These are phyloP conservation scores for Nitzschia sp. DNA, from an alignment of 108 stramenopile species.

Conservation along the genomic window DNA sequence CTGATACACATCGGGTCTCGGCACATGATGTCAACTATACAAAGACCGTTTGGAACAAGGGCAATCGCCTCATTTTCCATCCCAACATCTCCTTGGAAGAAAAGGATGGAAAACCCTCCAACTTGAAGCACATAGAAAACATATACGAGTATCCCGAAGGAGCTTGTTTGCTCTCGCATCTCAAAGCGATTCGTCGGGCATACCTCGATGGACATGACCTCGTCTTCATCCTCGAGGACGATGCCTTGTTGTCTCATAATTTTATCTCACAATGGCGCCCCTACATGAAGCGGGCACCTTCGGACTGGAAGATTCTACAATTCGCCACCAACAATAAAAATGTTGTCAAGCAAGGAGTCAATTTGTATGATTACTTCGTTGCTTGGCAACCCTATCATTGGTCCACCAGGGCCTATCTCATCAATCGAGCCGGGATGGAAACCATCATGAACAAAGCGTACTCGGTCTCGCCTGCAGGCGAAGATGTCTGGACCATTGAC, in stretches of 20 bases:
- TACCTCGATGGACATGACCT: conserved; percentile 12
- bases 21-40: conserved; percentile 12
- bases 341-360: conserved; percentile 18
- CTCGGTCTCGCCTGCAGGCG: conserved; percentile 1
- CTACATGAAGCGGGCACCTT: conserved; percentile 15
- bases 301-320: conserved; percentile 17
- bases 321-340: conserved; percentile 24
- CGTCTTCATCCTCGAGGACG: conserved; percentile 10
- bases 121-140: conserved; percentile 15
- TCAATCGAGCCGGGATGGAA: conserved; percentile 19
- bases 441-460: conserved; percentile 4
- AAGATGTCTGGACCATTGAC: conserved; percentile 13
- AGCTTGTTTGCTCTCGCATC: conserved; percentile 14
- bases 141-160: conserved; percentile 18
- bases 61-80: conserved; percentile 3
- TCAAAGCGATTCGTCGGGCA: conserved; percentile 12
- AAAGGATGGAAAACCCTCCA: conserved; percentile 15
- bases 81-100: conserved; percentile 13
- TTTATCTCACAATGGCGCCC: conserved; percentile 14
- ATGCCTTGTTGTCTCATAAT: conserved; percentile 12
- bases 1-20: conserved; percentile 13
- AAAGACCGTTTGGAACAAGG: not conserved
- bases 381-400: conserved; percentile 20
- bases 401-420: conserved; percentile 16
- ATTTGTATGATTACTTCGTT: conserved; percentile 10